phyloP scores from a whole-genome alignment of 805 yeast genomes.

The Candida manassasensis region DNA sequence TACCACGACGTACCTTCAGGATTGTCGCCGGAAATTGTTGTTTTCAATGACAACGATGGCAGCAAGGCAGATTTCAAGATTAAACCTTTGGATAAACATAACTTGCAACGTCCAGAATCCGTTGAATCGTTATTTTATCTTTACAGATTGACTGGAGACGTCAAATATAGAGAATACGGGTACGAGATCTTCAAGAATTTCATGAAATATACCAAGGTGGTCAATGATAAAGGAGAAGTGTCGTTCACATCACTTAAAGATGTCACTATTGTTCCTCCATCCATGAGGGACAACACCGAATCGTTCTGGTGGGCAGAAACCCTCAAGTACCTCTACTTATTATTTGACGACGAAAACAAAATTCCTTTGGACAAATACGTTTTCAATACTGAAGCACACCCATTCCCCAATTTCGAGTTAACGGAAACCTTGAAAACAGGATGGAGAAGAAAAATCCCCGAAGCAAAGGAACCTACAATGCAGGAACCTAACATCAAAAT shows the following conservation, averaged over 20 bases:
- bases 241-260: constrained; percentile 62
- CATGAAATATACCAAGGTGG: constrained; percentile 50
- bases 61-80: constrained; percentile 55
- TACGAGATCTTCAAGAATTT: constrained; percentile 77
- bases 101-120: constrained; percentile 89
- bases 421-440: constrained; percentile 53
- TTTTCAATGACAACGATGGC: constrained; percentile 58
- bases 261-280: constrained; percentile 55
- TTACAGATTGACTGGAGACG: constrained; percentile 75
- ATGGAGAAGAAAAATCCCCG: constrained; percentile 44
- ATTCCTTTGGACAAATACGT: constrained; percentile 67
- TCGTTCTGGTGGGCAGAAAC: constrained; percentile 95
- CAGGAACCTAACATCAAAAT: constrained; percentile 10
- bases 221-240: constrained; percentile 37
- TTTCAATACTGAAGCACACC: constrained; percentile 92
- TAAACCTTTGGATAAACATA: constrained; percentile 72
- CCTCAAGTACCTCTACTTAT: constrained; percentile 72
- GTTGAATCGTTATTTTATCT: constrained; percentile 82
- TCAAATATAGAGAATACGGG: constrained; percentile 83
- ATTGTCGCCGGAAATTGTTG: constrained; percentile 82
- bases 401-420: constrained; percentile 69
- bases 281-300: constrained; percentile 70
- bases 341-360: constrained; percentile 64
- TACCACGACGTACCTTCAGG: constrained; percentile 72
- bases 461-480: constrained; percentile 14